A percentile compares a stretch with the other conserved stretches of the same genome.
These are phyloP conservation scores for Hortiboletus campestris DNA, from an alignment of 768 basidiomycete genomes.

Conservation along the genomic window DNA sequence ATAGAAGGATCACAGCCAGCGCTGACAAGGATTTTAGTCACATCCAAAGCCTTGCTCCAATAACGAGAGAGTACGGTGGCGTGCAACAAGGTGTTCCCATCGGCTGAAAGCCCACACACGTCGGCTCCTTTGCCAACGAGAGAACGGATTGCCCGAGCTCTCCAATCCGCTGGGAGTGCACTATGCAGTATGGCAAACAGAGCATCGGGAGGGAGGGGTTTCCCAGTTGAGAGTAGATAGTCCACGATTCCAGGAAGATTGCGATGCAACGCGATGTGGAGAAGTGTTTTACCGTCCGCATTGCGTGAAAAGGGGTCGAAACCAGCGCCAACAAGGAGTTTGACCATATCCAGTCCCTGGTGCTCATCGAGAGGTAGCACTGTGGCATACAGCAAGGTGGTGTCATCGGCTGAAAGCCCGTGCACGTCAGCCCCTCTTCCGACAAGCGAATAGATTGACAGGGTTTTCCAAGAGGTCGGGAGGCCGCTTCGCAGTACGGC, in stretches of 20 bases:
- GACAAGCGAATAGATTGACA: neutral
- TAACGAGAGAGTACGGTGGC: neutral
- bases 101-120: neutral
- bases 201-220: neutral
- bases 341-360: neutral
- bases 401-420: neutral
- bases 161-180: neutral
- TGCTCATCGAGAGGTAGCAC: neutral
- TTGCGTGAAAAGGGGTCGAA: neutral
- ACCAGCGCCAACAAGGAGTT: conserved; percentile 3
- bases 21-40: neutral
- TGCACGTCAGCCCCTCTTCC: neutral
- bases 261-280: conserved; percentile 5
- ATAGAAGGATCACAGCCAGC: neutral
- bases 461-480: neutral
- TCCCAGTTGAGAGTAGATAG: neutral
- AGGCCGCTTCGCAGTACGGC: neutral
- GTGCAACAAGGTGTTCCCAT: neutral
- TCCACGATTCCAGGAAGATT: neutral
- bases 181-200: neutral
- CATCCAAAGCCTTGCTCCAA: neutral
- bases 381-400: neutral
- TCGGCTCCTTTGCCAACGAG: neutral
- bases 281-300: neutral
- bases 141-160: neutral